Evolutionary conservation across 345 rosid species (phyloP).

Genomic region (Syzygium aqueum): DNA sequence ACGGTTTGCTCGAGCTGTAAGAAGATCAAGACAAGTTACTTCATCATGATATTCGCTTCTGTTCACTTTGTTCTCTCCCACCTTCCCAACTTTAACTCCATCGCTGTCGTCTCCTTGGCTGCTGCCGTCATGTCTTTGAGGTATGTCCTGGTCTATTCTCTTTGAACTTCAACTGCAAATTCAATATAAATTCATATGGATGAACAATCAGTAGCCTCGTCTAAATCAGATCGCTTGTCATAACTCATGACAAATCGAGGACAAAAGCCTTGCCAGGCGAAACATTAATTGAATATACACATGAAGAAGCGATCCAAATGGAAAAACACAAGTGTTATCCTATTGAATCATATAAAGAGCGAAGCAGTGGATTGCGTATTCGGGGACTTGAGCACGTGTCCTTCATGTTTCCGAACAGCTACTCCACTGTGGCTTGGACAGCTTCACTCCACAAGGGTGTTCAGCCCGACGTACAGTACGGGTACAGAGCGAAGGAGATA

Average conservation of each 20-base stretch:
- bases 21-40: conserved; percentile 32
- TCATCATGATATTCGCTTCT: conserved; percentile 60
- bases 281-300: too few relatives aligned
- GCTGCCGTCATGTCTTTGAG: conserved; percentile 77
- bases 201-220: accelerated
- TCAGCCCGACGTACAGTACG: conserved; percentile 31
- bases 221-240: not conserved
- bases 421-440: conserved; percentile 67
- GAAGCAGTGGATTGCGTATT: not conserved
- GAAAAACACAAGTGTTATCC: accelerated
- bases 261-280: not conserved
- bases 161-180: not conserved
- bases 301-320: accelerated
- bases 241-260: accelerated
- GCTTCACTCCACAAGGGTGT: conserved; percentile 51
- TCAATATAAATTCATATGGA: not conserved
- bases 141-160: conserved; percentile 3
- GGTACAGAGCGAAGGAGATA: conserved; percentile 17
- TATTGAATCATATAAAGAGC: not conserved
- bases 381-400: not conserved
- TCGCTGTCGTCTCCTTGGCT: conserved; percentile 49
- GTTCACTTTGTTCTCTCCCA: conserved; percentile 54
- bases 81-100: conserved; percentile 76
- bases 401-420: conserved; percentile 15
- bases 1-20: conserved; percentile 32